phyloP scores from a whole-genome alignment of 2,329 filamentous ascomycete genomes.

The Apiospora marii region DNA sequence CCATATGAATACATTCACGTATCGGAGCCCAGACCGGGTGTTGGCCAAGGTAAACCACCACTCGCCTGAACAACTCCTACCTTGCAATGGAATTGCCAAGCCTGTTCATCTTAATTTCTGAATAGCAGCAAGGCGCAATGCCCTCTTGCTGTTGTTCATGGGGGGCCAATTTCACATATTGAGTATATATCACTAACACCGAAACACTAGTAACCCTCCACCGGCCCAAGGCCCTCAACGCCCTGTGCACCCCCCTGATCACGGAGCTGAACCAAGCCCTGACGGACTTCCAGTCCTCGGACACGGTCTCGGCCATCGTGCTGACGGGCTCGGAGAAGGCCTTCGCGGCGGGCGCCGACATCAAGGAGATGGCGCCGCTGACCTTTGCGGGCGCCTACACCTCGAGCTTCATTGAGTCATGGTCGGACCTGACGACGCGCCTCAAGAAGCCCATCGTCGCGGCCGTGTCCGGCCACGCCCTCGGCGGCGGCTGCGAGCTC shows the following conservation, averaged over 20 bases:
- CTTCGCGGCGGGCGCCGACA: constrained; percentile 95
- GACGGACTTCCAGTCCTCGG: constrained; percentile 71
- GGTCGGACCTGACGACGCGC: constrained; percentile 83
- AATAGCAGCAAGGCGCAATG: background rate
- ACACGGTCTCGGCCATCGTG: constrained; percentile 77
- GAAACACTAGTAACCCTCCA: constrained; percentile 79
- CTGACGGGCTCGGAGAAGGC: constrained; percentile 89
- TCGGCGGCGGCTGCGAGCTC: constrained; percentile 95
- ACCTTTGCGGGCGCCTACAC: constrained; percentile 90
- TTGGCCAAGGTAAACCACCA: constrained; percentile 76
- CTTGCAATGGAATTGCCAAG: background rate
- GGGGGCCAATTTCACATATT: background rate
- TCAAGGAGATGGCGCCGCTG: constrained; percentile 97
- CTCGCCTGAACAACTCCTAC: background rate
- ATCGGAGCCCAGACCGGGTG: constrained; percentile 84
- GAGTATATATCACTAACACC: constrained; percentile 27
- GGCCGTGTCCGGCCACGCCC: constrained; percentile 91
- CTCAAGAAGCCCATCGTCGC: constrained; percentile 95
- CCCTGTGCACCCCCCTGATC: constrained; percentile 90
- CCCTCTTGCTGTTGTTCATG: background rate
- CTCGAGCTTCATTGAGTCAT: constrained; percentile 91
- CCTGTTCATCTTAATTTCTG: constrained; percentile 22
- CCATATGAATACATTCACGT: constrained; percentile 84
- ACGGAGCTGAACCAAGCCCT: constrained; percentile 86
- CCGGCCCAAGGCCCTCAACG: constrained; percentile 95